Evolutionary conservation across 139 green algal genomes (phyloP), one percentile per base, ranked within the genome.

Genomic region (Monoraphidium neglectum): DNA sequence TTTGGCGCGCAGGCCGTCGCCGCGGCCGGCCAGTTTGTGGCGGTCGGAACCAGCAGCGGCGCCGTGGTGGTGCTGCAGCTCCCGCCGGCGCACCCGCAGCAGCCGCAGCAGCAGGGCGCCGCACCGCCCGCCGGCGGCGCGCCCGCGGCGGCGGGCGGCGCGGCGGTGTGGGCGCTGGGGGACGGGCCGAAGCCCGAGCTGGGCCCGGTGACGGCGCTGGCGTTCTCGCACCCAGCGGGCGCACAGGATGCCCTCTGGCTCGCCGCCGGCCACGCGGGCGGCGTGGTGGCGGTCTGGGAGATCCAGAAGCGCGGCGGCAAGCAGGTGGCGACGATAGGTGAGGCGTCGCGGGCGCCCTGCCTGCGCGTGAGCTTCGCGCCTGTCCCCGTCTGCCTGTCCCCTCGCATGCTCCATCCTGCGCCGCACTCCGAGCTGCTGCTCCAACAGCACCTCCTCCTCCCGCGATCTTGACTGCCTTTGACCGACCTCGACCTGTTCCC

Each of bases 161-260:
- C 35, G 62, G 74, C 68, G 30, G 54, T 70, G 43, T 73, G 64
- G 72, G 37, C 33, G 79, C 61, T 74, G 3, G 74, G 74, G 36
- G 43, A 21, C 21, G 21, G n/a, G n/a, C 3, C 16, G 28, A 33
- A 35, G 74, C 49, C 54, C 54, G 70, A 40, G 68, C 28, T 21
- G 53, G 67, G 54, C 82, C 77, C 77, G 24, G 86, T 90, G 30
- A 86, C 75, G 15, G 67, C 80, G 2, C 66, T 90, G 38, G 86
- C 40, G 37, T 85, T 87, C 46, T 80, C 56, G 3, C n/a, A 30
- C 8, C 61, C 80, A 30, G 63, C 47, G 18, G 38, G 32, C 18
- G 18, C 80, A n/a, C 59, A 32, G 23, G 86, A 90, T 69, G 46
- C 72, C 1, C 53, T 90, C 77, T 86, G 78, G 80, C 78, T 90